Conservation (phyloP, 257 asterid species). For the Solanum appendiculatum region DNA sequence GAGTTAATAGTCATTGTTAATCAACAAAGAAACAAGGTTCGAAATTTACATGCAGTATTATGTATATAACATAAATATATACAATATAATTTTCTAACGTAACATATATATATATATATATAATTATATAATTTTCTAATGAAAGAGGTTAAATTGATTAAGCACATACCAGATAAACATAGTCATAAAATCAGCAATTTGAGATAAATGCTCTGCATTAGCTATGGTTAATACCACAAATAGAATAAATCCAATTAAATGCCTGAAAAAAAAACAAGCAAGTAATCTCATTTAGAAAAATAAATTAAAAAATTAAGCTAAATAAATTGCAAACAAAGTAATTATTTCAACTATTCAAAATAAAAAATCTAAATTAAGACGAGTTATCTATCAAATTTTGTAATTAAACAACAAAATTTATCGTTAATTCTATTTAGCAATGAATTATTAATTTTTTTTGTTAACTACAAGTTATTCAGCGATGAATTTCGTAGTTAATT, state of each 20-base stretch:
- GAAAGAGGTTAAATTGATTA: neutral
- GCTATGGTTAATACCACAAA: slow-evolving; percentile 67
- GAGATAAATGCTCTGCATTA: slow-evolving; percentile 51
- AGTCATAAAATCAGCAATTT: slow-evolving; percentile 61
- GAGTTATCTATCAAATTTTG: neutral
- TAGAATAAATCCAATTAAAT: slow-evolving; percentile 68
- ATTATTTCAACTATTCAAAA: neutral
- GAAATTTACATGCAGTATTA: neutral
- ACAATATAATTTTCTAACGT: too few species aligned
- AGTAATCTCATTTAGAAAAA: neutral
- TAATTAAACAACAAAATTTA: too few species aligned
- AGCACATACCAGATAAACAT: slow-evolving; percentile 50
- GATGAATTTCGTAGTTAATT: neutral
- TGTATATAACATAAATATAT: too few species aligned
- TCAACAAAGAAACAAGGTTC: neutral
- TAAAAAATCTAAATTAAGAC: too few species aligned
- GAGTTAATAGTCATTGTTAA: neutral
- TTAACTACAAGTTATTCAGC: neutral
- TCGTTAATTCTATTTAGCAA: neutral
- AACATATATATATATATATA: neutral
- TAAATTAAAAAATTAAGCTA: neutral
- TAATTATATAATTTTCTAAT: too few species aligned
- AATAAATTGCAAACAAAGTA: neutral
- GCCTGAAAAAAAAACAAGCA: slow-evolving; percentile 35
- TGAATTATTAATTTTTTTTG: neutral